Percentiles rank a stretch among this genome's conserved stretches.
Evolutionary conservation across 2,329 filamentous ascomycete species (phyloP).

Genomic region (Rutstroemia sp.): DNA sequence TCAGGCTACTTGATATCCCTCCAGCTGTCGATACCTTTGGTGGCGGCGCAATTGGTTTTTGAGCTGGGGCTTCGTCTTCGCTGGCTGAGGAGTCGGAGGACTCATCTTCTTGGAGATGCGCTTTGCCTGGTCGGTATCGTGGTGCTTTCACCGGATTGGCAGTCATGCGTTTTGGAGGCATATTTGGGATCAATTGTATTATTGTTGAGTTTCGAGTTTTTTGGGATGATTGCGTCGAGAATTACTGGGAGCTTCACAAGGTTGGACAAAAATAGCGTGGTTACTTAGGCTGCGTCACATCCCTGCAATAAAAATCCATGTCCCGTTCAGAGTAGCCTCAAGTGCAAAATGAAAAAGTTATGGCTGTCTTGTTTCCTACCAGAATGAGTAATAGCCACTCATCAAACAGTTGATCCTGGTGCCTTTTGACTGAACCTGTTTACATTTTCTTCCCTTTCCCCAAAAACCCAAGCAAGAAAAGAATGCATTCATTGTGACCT

Average conservation of each 20-base stretch:
- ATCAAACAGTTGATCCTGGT: too few species aligned
- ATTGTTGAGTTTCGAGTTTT: background rate
- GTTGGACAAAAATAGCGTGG: conserved; percentile 13
- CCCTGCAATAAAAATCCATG: background rate
- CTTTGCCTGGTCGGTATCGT: conserved; percentile 82
- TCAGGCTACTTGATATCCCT: conserved; percentile 46
- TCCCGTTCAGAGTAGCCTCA: too few species aligned
- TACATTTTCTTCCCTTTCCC: background rate
- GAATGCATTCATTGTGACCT: conserved; percentile 5
- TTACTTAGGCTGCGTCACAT: background rate
- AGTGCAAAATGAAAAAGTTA: too few species aligned
- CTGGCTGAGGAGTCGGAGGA: conserved; percentile 46
- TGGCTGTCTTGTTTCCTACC: too few species aligned
- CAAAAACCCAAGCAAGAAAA: background rate
- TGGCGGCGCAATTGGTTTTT: conserved; percentile 40
- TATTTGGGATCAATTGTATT: conserved; percentile 22
- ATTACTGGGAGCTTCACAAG: conserved; percentile 11
- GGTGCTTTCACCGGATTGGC: conserved; percentile 76
- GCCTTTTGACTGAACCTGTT: background rate
- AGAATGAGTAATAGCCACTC: background rate
- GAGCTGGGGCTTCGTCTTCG: conserved; percentile 34
- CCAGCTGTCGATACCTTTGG: conserved; percentile 51
- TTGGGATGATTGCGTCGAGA: background rate
- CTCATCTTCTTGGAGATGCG: conserved; percentile 40
- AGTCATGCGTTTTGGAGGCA: conserved; percentile 83